Percentiles rank a stretch among this genome's conserved stretches.
Conservation (phyloP, 1,139 yeast species). For the Candida buenavistaensis region DNA sequence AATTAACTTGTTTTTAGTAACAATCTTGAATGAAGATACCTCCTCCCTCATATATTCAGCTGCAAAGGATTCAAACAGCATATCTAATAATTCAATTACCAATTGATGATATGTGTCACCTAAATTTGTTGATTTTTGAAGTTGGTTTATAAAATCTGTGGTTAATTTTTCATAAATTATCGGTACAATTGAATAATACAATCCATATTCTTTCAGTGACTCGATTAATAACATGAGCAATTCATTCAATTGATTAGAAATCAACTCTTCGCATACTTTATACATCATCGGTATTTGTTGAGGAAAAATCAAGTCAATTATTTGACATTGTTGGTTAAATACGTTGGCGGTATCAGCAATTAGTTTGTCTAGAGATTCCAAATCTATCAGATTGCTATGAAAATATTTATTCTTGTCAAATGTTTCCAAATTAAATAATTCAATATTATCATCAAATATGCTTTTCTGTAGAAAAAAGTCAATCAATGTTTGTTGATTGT, state of each 20-base stretch:
- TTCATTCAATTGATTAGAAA: conserved; percentile 42
- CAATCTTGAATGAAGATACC: conserved; percentile 28
- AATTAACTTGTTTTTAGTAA: conserved; percentile 25
- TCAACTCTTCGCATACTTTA: conserved; percentile 47
- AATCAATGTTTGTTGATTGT: conserved; percentile 42
- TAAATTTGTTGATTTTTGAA: conserved; percentile 31
- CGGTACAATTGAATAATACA: conserved; percentile 34
- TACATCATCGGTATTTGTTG: conserved; percentile 47
- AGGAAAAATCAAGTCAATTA: conserved; percentile 44
- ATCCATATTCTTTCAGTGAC: conserved; percentile 25
- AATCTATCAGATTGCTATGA: conserved; percentile 17
- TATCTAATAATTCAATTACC: conserved; percentile 44
- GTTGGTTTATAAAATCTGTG: conserved; percentile 23
- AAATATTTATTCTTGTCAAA: conserved; percentile 24
- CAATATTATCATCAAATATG: conserved; percentile 37
- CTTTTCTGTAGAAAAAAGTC: conserved; percentile 49
- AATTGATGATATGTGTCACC: conserved; percentile 34
- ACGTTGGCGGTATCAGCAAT: conserved; percentile 27
- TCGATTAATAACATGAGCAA: conserved; percentile 32
- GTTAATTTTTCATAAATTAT: conserved; percentile 30
- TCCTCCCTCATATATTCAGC: conserved; percentile 54
- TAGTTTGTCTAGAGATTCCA: conserved; percentile 23
- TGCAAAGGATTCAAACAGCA: conserved; percentile 46
- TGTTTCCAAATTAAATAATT: conserved; percentile 30
- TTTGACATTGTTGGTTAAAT: conserved; percentile 36